Conservation (phyloP, 2,329 filamentous ascomycete species). For the Bipolaris zeicola region DNA sequence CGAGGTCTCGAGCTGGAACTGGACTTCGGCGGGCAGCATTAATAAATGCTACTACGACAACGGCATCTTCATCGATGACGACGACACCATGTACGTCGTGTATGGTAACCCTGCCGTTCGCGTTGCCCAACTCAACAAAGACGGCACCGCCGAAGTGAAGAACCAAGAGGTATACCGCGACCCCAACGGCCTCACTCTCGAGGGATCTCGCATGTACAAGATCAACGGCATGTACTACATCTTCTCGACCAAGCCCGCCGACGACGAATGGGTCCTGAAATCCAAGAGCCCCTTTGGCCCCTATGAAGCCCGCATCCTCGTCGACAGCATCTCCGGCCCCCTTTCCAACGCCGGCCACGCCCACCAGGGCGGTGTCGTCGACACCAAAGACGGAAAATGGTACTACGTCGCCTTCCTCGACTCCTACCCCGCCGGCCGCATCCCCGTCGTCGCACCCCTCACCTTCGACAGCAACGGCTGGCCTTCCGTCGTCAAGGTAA, state of each 20-base stretch:
- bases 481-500: slow-evolving; percentile 52
- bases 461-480: slow-evolving; percentile 60
- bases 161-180: slow-evolving; percentile 53
- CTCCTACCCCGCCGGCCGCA: slow-evolving; percentile 61
- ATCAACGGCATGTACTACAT: slow-evolving; percentile 63
- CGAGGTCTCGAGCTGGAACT: slow-evolving; percentile 44
- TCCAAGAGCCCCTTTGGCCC: slow-evolving; percentile 59
- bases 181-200: slow-evolving; percentile 51
- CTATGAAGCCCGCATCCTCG: slow-evolving; percentile 55
- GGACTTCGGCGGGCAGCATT: slow-evolving; percentile 49
- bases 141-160: slow-evolving; percentile 55
- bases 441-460: slow-evolving; percentile 63
- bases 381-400: slow-evolving; percentile 60
- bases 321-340: slow-evolving; percentile 52
- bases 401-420: slow-evolving; percentile 65
- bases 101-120: slow-evolving; percentile 58
- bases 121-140: slow-evolving; percentile 58
- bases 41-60: slow-evolving; percentile 63
- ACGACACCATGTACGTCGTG: slow-evolving; percentile 64
- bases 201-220: slow-evolving; percentile 64
- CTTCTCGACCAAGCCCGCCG: slow-evolving; percentile 55
- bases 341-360: slow-evolving; percentile 54
- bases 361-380: slow-evolving; percentile 63
- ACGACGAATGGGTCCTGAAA: slow-evolving; percentile 57
- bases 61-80: slow-evolving; percentile 63